Percentiles rank a stretch among this genome's conserved stretches.
phyloP scores from a whole-genome alignment of 2,329 filamentous ascomycete genomes.

The Lachnellula suecica region DNA sequence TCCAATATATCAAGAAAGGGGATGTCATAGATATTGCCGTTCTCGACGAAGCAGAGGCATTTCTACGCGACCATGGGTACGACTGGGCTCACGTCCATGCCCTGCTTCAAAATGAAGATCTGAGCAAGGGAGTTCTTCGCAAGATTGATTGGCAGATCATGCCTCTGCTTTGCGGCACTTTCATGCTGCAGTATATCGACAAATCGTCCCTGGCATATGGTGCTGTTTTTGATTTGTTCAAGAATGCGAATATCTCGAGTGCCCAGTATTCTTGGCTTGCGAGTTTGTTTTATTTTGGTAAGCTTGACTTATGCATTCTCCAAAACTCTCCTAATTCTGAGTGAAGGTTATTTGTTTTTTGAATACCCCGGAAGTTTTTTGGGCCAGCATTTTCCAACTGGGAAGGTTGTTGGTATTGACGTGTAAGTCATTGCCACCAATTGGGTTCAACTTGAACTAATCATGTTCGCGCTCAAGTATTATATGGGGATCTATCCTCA shows the following conservation, averaged over 20 bases:
- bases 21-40: conserved; percentile 22
- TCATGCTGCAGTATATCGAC: conserved; percentile 54
- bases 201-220: conserved; percentile 40
- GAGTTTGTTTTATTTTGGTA: conserved; percentile 44
- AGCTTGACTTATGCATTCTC: background rate
- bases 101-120: conserved; percentile 42
- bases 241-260: conserved; percentile 39
- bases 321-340: too few species aligned
- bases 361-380: conserved; percentile 6
- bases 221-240: conserved; percentile 47
- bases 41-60: conserved; percentile 48
- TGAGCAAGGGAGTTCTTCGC: conserved; percentile 34
- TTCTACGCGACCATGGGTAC: conserved; percentile 48
- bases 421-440: conserved; percentile 20
- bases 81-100: conserved; percentile 41
- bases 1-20: too few species aligned
- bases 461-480: too few species aligned
- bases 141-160: conserved; percentile 51
- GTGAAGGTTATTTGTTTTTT: conserved; percentile 3
- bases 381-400: background rate
- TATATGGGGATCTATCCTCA: conserved; percentile 57
- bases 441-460: too few species aligned
- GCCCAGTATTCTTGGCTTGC: conserved; percentile 48
- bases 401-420: background rate
- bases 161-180: conserved; percentile 50